Evolutionary conservation across 1,284 basidiomycete genomes (phyloP).

Genomic region (Ceratobasidium sp.): DNA sequence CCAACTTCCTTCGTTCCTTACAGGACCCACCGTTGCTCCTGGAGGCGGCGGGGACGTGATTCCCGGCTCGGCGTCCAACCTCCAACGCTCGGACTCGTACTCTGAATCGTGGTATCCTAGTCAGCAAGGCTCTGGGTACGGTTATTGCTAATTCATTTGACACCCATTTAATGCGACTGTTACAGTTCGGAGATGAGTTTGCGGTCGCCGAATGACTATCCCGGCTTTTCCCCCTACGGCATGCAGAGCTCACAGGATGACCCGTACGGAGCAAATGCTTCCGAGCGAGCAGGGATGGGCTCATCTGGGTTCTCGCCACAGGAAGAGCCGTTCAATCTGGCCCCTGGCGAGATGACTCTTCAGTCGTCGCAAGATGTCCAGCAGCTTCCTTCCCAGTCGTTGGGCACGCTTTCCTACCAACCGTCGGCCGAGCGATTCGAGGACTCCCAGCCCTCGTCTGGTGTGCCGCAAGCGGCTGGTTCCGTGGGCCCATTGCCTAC

Average conservation of each 20-base stretch:
- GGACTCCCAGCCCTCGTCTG: neutral
- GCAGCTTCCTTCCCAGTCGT: slow-evolving; percentile 1
- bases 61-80: slow-evolving; percentile 54
- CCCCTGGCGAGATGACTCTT: slow-evolving; percentile 10
- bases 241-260: slow-evolving; percentile 35
- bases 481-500: slow-evolving; percentile 16
- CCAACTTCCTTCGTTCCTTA: slow-evolving; percentile 48
- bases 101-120: slow-evolving; percentile 56
- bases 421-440: neutral
- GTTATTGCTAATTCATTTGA: slow-evolving; percentile 9
- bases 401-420: slow-evolving; percentile 5
- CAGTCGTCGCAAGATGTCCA: slow-evolving; percentile 24
- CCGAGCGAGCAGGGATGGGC: neutral
- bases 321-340: neutral
- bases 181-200: slow-evolving; percentile 3
- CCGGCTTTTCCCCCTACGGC: slow-evolving; percentile 24
- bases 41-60: slow-evolving; percentile 76
- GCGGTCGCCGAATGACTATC: slow-evolving; percentile 29
- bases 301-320: neutral
- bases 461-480: slow-evolving; percentile 7
- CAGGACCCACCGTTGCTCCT: slow-evolving; percentile 63
- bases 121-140: slow-evolving; percentile 36
- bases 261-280: neutral
- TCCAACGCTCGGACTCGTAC: slow-evolving; percentile 46
- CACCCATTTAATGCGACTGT: neutral